Evolutionary conservation across 2,329 filamentous ascomycete genomes (phyloP), one percentile per base, ranked within the genome.

Genomic region (Fusarium marasasianum): DNA sequence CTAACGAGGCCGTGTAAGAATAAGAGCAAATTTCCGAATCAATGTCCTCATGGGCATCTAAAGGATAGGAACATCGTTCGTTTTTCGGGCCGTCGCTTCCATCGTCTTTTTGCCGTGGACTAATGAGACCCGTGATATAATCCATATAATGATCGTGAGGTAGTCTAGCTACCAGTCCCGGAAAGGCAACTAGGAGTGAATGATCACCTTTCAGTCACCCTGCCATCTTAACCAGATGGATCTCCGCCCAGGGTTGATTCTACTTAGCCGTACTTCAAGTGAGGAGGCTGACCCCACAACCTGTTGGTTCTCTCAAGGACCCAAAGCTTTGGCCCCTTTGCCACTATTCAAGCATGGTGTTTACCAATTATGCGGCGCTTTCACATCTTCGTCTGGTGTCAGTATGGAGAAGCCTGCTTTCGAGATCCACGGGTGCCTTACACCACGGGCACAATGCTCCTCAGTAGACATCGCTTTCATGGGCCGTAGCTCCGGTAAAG

Each of bases 71-170:
- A 45, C 41, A 50, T 61, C 53, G 40, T 58, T 64, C 64, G 55
- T 57, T 58, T 50, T 54, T 53, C 72, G 72, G 72, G 72, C 72
- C 72, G 72, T 75, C 72, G 72, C 72, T 75, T 73, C 72, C 72
- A 73, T 71, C 47, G 38, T 51, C 40, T 50, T 43, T 62, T 38
- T 55, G 22, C 66, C 67, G 47, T 57, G 40, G 69, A 62, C 57
- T 61, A 70, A 58, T 35, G 33, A 54, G 48, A 41, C 38, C 45
- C 47, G 40, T 54, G 43, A 41, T 31, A 38, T n/a, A 73, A 35
- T 61, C 53, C 56, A 54, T 53, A 60, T 44, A 44, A 40, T 58
- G 50, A 67, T 73, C 54, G 50, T 56, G 45, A 66, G 65, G 51
- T 64, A 53, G 50, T 47, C 69, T 54, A 58, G 40, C 37, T 50